Evolutionary conservation across 1,284 basidiomycete species (phyloP).

Genomic region (Neonothopanus nambi): DNA sequence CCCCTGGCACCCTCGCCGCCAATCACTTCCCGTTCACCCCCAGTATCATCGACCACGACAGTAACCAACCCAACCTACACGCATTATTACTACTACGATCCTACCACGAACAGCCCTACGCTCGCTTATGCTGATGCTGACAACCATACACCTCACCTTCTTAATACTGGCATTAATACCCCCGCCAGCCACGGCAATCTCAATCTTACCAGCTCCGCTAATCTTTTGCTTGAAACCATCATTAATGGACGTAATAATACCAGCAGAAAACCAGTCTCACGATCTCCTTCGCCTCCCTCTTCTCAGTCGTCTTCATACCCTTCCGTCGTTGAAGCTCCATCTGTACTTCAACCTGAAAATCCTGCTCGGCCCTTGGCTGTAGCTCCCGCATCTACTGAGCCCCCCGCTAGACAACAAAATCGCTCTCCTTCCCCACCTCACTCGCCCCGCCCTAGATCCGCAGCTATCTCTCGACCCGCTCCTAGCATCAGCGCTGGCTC

Average conservation of each 20-base stretch:
- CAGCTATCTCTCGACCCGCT: conserved; percentile 2
- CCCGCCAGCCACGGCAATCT: not conserved
- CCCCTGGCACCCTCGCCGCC: conserved; percentile 3
- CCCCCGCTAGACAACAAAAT: not conserved
- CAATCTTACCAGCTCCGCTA: conserved; percentile 11
- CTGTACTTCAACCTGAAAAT: not conserved
- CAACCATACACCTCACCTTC: not conserved
- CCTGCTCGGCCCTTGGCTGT: not conserved
- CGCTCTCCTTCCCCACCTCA: conserved; percentile 11
- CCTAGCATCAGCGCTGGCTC: no score
- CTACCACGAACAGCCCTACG: conserved; percentile 14
- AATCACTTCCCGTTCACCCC: not conserved
- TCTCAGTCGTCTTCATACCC: not conserved
- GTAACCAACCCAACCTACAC: conserved; percentile 10
- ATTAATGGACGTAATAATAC: conserved; percentile 1
- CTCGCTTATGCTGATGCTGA: conserved; percentile 15
- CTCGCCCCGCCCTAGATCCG: conserved; percentile 5
- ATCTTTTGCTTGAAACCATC: conserved; percentile 8
- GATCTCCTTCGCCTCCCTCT: conserved; percentile 16
- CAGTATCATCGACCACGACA: not conserved
- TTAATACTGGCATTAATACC: not conserved
- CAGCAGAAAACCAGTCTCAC: conserved; percentile 1
- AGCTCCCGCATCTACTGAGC: not conserved
- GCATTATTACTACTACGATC: conserved; percentile 18
- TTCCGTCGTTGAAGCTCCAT: not conserved